Evolutionary conservation across 306 rosid genomes (phyloP), one percentile per base, ranked within the genome.

Genomic region (Morella rubra): DNA sequence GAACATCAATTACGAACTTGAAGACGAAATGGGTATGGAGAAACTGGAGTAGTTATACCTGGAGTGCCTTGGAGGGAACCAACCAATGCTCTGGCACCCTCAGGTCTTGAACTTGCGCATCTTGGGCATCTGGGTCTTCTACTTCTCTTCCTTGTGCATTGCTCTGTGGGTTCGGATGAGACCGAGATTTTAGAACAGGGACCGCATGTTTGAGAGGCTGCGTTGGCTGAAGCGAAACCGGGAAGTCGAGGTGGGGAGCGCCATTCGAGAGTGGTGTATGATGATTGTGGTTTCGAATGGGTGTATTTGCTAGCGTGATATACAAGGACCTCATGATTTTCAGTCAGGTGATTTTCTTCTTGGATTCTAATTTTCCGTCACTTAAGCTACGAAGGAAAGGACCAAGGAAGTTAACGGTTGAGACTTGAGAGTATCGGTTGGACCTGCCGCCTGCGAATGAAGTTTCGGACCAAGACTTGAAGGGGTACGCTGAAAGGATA

Each of bases 81-180:
- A 82, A 82, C 97, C 97, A 95, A 55, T 78, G 84, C 20, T 84
- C 81, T 50, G 98, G 98, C 71, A 90, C 89, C 37, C 84, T 85
- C 47, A 92, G 89, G 78, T 87, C 96, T 82, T 95, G 71, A 60
- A 92, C 87, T 77, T 52, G 85, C 32, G 77, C 67, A 44, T 81
- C 86, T 52, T 76, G 77, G 62, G 49, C 47, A 65, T 65, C 71
- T 65, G 71, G 71, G 71, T 65, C 71, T 64, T 64, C 69, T 37
- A 74, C 78, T 16, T 37, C 81, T 75, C 53, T 77, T 16, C 76
- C 69, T 37, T 60, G 73, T 10, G 76, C 84, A 12, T 80, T 53
- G 59, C 66, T 77, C 60, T 76, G 82, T 6, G 88, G 78, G 32
- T 70, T 64, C 4, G 80, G 56, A 40, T 64, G 70, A 76, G 84